Evolutionary conservation across 2,329 filamentous ascomycete species (phyloP), one percentile per base, ranked within the genome.

Genomic region (Elsinoe fawcettii): DNA sequence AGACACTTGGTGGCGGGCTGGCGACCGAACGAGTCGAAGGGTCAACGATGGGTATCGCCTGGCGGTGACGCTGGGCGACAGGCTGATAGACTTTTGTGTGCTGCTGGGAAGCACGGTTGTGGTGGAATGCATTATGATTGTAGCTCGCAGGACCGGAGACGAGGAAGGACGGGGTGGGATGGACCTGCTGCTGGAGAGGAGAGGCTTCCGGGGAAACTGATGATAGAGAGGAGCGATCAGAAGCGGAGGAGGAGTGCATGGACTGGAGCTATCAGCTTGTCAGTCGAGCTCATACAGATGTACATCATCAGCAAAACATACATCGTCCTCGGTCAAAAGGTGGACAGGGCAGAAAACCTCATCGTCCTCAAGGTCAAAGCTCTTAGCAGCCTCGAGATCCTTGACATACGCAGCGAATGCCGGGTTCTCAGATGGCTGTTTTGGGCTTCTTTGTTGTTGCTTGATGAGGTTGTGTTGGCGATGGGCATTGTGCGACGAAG

Each of bases 11-110:
- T 23, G 92, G 90, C 64, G 92, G 92, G 76, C 90, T 95, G 58
- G 90, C 85, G 78, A 96, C 86, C 68, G 90, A 84, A 68, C 93
- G 90, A 58, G 92, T 96, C 65, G 83, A 88, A 56, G 93, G 93
- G 79, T 99, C 95, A 74, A 97, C 89, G 71, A 99, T 99, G 59
- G 92, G 92, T 64, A 97, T 97, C 68, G 93, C 90, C 73, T 96
- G 97, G 73, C 90, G 89, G 59, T 87, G 84, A 65, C 93, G 88
- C 62, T 91, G 89, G 61, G 91, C 89, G 61, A 91, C 81, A 60
- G 91, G 90, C 77, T 96, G 92, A 74, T 96, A 90, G 61, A 95
- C 79, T 77, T 95, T 96, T 66, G 92, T 78, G 73, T 83, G 61
- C 75, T 73, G 60, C 79, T 83, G 70, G 41, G 71, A 66, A 55